Evolutionary conservation across 805 yeast species (phyloP).

Genomic region (Saccharomycopsis sp.): DNA sequence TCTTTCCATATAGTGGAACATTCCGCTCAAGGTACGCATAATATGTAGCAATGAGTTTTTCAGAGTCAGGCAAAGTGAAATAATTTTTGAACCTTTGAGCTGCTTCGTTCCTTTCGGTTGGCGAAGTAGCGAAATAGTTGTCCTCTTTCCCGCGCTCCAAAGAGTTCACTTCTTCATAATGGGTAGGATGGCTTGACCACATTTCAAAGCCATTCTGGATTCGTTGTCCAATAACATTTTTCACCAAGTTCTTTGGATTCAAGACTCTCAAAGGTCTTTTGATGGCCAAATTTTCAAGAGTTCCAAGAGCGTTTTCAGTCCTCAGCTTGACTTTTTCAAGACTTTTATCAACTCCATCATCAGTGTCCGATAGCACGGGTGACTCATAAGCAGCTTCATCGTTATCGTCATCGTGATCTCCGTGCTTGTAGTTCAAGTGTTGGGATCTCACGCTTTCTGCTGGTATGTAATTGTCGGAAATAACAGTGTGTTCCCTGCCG

Average conservation of each 20-base stretch:
- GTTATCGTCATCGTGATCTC: slow-evolving; percentile 7
- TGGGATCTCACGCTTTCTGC: no score
- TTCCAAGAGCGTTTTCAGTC: no score
- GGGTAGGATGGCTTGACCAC: slow-evolving; percentile 57
- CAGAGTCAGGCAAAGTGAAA: slow-evolving; percentile 51
- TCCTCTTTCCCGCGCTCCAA: slow-evolving; percentile 38
- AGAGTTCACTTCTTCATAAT: slow-evolving; percentile 39
- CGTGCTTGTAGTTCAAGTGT: no score
- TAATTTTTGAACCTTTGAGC: slow-evolving; percentile 52
- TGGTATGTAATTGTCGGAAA: neutral
- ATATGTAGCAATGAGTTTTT: slow-evolving; percentile 55
- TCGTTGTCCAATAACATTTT: slow-evolving; percentile 12
- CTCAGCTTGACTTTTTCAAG: no score
- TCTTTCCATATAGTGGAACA: slow-evolving; percentile 74
- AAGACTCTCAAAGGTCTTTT: slow-evolving; percentile 11
- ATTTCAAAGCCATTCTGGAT: slow-evolving; percentile 31
- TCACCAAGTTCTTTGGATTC: slow-evolving; percentile 15
- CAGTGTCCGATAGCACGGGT: no score
- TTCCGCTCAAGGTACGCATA: slow-evolving; percentile 60
- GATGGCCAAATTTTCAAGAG: neutral
- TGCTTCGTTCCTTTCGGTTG: slow-evolving; percentile 36
- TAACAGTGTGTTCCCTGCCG: neutral
- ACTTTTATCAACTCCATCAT: no score
- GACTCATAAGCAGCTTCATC: neutral
- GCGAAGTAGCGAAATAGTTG: slow-evolving; percentile 38